phyloP scores from a whole-genome alignment of 768 basidiomycete genomes.

The Boletus rubescentipes region DNA sequence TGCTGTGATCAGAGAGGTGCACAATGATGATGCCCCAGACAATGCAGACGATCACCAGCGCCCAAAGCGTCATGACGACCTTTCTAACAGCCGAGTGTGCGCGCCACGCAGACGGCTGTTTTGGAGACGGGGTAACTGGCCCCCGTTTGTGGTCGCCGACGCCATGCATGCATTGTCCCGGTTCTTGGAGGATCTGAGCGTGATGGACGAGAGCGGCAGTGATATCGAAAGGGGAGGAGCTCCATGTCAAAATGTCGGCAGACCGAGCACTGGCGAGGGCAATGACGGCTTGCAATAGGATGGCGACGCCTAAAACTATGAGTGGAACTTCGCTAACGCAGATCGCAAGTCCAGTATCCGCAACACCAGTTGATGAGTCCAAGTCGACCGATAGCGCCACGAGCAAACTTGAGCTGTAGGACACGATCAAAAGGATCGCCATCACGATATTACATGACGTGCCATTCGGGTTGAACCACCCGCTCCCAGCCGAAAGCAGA shows the following conservation, averaged over 20 bases:
- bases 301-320: conserved; percentile 25
- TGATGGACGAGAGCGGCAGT: conserved; percentile 33
- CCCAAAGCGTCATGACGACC: conserved; percentile 24
- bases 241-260: conserved; percentile 32
- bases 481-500: conserved; percentile 22
- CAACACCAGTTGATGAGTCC: conserved; percentile 12
- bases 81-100: conserved; percentile 25
- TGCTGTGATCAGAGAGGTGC: conserved; percentile 3
- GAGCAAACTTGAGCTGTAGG: conserved; percentile 29
- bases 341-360: conserved; percentile 1
- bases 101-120: conserved; percentile 30
- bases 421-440: conserved; percentile 30
- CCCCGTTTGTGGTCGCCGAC: conserved; percentile 10
- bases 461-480: conserved; percentile 25
- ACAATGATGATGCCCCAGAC: conserved; percentile 22
- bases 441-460: conserved; percentile 20
- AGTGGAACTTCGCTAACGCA: conserved; percentile 28
- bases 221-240: conserved; percentile 31
- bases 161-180: conserved; percentile 28
- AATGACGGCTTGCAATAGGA: conserved; percentile 25
- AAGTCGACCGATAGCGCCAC: conserved; percentile 18
- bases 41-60: conserved; percentile 19
- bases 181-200: conserved; percentile 16
- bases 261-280: conserved; percentile 21
- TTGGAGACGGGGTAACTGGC: conserved; percentile 13